Evolutionary conservation across 768 basidiomycete species (phyloP).

Genomic region (Hygrocybe coccinea): DNA sequence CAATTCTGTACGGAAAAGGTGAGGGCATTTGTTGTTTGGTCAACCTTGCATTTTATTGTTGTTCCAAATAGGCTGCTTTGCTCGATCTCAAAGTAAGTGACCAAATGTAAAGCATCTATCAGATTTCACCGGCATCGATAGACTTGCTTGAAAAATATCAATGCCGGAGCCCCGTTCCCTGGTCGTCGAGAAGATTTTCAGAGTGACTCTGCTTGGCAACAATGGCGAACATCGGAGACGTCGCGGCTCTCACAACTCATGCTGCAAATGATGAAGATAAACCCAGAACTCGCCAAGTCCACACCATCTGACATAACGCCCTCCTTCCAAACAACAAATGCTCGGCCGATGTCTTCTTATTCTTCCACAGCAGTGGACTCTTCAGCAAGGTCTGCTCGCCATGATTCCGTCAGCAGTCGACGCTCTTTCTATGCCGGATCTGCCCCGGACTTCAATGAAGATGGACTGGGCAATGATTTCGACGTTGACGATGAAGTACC

Average conservation of each 20-base stretch:
- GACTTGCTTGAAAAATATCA: constrained; percentile 90
- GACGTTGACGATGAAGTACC: constrained; percentile 66
- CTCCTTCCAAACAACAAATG: constrained; percentile 41
- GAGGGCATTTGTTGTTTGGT: constrained; percentile 8
- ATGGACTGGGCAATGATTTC: constrained; percentile 38
- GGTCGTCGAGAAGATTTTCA: constrained; percentile 85
- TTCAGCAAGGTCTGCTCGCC: constrained; percentile 39
- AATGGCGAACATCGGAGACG: constrained; percentile 80
- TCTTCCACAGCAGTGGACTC: constrained; percentile 32
- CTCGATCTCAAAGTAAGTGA: constrained; percentile 72
- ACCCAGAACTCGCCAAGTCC: constrained; percentile 82
- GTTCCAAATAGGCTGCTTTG: constrained; percentile 63
- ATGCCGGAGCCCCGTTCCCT: constrained; percentile 76
- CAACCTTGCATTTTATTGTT: background rate
- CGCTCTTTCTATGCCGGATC: constrained; percentile 47
- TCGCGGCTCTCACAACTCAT: constrained; percentile 83
- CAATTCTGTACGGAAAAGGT: constrained; percentile 75
- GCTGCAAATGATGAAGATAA: constrained; percentile 77
- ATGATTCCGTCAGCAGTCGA: constrained; percentile 63
- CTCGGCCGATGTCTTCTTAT: constrained; percentile 58
- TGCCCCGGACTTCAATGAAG: constrained; percentile 31
- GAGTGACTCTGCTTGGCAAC: constrained; percentile 73
- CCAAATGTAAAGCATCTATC: background rate
- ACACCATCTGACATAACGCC: constrained; percentile 52
- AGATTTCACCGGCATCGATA: constrained; percentile 28